phyloP scores from a whole-genome alignment of 78 protist genomes.

The Dictyostelium capitatum region DNA sequence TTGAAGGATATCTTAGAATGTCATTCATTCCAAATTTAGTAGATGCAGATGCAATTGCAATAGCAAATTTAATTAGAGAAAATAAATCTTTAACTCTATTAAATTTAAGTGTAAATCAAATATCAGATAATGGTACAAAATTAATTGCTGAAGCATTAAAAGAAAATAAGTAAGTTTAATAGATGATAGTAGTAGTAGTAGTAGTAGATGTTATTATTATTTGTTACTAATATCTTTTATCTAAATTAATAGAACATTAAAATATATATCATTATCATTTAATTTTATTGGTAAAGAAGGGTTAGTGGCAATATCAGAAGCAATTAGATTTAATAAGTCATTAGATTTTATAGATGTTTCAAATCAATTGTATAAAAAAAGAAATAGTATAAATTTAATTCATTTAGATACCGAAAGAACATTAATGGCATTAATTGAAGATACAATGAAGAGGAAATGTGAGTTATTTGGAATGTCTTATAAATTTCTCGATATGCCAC shows the following conservation, averaged over 20 bases:
- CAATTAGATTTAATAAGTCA: constrained; percentile 41
- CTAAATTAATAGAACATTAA: constrained; percentile 30
- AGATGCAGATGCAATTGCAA: constrained; percentile 33
- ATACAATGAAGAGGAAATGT: constrained; percentile 65
- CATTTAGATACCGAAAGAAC: constrained; percentile 67
- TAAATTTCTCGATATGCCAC: constrained; percentile 15
- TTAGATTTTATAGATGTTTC: constrained; percentile 73
- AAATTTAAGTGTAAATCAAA: constrained; percentile 52
- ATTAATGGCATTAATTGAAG: constrained; percentile 54
- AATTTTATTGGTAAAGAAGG: constrained; percentile 79
- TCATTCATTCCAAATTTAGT: constrained; percentile 54
- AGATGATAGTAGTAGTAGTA: not conserved
- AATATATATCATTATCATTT: constrained; percentile 67
- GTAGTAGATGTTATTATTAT: not conserved
- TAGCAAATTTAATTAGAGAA: constrained; percentile 19
- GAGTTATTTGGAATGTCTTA: constrained; percentile 64
- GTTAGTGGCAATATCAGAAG: constrained; percentile 59
- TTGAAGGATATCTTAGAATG: constrained; percentile 75
- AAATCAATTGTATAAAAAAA: constrained; percentile 62
- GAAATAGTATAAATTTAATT: constrained; percentile 33
- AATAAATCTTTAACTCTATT: constrained; percentile 73
- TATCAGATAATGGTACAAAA: constrained; percentile 69
- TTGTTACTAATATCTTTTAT: not conserved
- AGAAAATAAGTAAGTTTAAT: constrained; percentile 43
- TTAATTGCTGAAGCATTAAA: constrained; percentile 66